These are phyloP conservation scores for Pythium plurisporium DNA, from an alignment of 352 stramenopile genomes.

Conservation along the genomic window DNA sequence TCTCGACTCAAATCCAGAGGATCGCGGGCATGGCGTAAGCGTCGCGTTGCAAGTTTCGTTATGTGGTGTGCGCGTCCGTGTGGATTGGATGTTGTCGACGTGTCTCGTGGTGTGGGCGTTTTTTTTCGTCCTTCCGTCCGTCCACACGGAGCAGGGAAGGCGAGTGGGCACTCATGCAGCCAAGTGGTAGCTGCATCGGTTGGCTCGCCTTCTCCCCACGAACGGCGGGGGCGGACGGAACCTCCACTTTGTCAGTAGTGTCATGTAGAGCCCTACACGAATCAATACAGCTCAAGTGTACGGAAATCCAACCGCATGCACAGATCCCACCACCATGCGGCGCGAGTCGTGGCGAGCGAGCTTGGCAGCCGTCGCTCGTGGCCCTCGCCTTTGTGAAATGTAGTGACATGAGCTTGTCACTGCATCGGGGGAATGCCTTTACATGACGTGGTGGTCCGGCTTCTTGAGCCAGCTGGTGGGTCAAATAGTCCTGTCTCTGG, in stretches of 20 bases:
- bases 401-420: neutral
- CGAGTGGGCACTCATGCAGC: neutral
- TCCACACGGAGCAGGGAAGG: too few relatives aligned
- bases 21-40: conserved; percentile 14
- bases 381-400: neutral
- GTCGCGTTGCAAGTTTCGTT: neutral
- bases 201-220: neutral
- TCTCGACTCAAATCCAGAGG: conserved; percentile 9
- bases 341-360: too few relatives aligned
- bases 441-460: neutral
- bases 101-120: conserved; percentile 1
- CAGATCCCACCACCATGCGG: too few relatives aligned
- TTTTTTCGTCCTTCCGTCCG: neutral
- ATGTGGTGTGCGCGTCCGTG: neutral
- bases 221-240: neutral
- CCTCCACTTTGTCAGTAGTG: neutral
- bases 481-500: neutral
- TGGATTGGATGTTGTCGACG: neutral
- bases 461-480: neutral
- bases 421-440: neutral
- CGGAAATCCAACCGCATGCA: too few relatives aligned
- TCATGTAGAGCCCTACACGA: too few relatives aligned
- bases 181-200: conserved; percentile 1
- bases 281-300: neutral
- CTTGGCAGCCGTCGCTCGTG: neutral